phyloP scores from a whole-genome alignment of 805 yeast genomes.

The Lachancea dasiensis region DNA sequence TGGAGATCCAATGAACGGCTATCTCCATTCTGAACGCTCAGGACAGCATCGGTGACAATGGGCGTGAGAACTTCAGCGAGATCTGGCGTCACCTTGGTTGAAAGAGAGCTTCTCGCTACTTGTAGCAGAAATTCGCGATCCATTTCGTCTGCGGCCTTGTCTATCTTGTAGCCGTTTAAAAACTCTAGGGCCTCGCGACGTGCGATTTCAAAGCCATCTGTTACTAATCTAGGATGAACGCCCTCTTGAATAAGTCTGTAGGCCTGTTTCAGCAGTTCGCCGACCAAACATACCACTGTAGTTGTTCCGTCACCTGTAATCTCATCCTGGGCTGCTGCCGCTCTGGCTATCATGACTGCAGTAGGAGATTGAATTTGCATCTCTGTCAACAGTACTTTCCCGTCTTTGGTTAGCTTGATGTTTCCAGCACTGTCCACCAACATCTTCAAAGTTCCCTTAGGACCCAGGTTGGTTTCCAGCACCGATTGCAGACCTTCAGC shows the following conservation, averaged over 20 bases:
- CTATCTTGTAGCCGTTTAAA: conserved; percentile 59
- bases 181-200: conserved; percentile 66
- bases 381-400: conserved; percentile 85
- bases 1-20: conserved; percentile 65
- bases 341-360: conserved; percentile 88
- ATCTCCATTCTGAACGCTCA: conserved; percentile 58
- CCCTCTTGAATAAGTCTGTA: conserved; percentile 90
- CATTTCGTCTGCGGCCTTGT: conserved; percentile 36
- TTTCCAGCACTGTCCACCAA: conserved; percentile 95
- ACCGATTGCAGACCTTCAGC: conserved; percentile 97
- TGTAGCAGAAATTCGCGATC: conserved; percentile 86
- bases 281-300: conserved; percentile 88
- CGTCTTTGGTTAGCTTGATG: conserved; percentile 94
- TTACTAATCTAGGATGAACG: conserved; percentile 88
- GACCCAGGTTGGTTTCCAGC: conserved; percentile 86
- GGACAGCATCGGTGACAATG: conserved; percentile 92
- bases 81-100: conserved; percentile 78
- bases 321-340: conserved; percentile 98
- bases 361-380: conserved; percentile 96
- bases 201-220: conserved; percentile 93
- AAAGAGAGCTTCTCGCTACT: conserved; percentile 83
- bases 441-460: conserved; percentile 95
- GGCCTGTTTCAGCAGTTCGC: conserved; percentile 91
- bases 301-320: conserved; percentile 99
- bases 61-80: conserved; percentile 81